A percentile compares a stretch with the other conserved stretches of the same genome.
Conservation (phyloP, 495 filamentous ascomycete species). For the Immersiella caudata region DNA sequence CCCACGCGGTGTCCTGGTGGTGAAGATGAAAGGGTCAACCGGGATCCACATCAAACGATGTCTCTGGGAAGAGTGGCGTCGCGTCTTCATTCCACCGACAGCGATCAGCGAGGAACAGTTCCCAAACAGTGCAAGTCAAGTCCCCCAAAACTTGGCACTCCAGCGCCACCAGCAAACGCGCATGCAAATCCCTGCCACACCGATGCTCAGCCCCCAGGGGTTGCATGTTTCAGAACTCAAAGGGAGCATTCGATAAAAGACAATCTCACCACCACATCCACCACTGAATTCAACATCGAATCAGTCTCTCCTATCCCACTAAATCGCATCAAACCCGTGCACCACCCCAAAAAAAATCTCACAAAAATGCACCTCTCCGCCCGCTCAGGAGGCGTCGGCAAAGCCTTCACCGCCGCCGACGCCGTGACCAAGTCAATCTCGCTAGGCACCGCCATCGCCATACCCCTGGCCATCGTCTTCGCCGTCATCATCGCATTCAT, state of each 20-base stretch:
- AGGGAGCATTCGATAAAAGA: conserved; percentile 7
- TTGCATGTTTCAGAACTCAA: conserved; percentile 9
- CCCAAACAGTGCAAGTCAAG: neutral
- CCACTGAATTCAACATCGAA: neutral
- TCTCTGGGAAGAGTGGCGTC: conserved; percentile 5
- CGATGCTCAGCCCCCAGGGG: neutral
- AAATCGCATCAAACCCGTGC: neutral
- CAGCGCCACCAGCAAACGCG: conserved; percentile 11
- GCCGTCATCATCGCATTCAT: conserved; percentile 15
- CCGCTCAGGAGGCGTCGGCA: conserved; percentile 12
- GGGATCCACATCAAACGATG: neutral
- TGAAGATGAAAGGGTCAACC: conserved; percentile 7
- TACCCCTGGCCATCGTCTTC: conserved; percentile 13
- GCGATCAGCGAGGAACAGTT: conserved; percentile 6
- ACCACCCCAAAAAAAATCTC: neutral
- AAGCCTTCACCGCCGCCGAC: conserved; percentile 12
- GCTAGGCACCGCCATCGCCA: conserved; percentile 14
- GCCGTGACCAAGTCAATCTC: conserved; percentile 14
- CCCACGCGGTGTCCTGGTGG: neutral
- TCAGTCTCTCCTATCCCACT: neutral
- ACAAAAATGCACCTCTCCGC: neutral
- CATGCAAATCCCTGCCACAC: neutral
- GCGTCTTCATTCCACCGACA: conserved; percentile 3
- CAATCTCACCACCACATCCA: neutral
- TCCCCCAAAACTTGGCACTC: conserved; percentile 1